A percentile compares a stretch with the other conserved stretches of the same genome.
Conservation (phyloP, 1,284 basidiomycete species). For the Abortiporus biennis region DNA sequence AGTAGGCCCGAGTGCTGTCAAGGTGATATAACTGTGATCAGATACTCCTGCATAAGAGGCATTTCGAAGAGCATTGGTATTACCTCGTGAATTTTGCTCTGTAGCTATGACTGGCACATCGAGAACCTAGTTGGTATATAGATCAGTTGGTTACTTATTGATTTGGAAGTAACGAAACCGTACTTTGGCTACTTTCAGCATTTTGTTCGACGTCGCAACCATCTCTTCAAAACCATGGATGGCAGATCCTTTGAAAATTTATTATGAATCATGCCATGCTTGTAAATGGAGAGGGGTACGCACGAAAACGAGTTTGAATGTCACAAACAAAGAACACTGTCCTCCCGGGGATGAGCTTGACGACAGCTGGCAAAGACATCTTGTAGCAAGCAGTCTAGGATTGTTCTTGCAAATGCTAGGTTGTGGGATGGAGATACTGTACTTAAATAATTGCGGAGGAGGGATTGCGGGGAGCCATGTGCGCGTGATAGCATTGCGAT, state of each 20-base stretch:
- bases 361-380: constrained; percentile 23
- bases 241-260: constrained; percentile 31
- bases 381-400: too few species aligned
- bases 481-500: too few species aligned
- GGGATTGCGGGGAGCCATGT: background rate
- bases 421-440: background rate
- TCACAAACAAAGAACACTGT: constrained; percentile 79
- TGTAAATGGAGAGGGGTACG: constrained; percentile 20
- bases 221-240: constrained; percentile 72
- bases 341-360: constrained; percentile 35
- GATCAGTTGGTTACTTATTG: background rate
- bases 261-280: background rate
- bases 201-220: constrained; percentile 62
- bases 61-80: constrained; percentile 7
- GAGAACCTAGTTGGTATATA: constrained; percentile 42
- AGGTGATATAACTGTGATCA: background rate
- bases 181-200: constrained; percentile 75
- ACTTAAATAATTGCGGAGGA: background rate
- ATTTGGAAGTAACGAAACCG: constrained; percentile 2
- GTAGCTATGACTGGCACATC: constrained; percentile 72
- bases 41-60: too few species aligned
- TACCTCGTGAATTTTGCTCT: constrained; percentile 81
- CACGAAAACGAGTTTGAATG: constrained; percentile 72
- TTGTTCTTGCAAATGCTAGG: too few species aligned
- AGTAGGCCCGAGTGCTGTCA: constrained; percentile 65